Evolutionary conservation across 768 basidiomycete genomes (phyloP).

Genomic region (Russula emetica): DNA sequence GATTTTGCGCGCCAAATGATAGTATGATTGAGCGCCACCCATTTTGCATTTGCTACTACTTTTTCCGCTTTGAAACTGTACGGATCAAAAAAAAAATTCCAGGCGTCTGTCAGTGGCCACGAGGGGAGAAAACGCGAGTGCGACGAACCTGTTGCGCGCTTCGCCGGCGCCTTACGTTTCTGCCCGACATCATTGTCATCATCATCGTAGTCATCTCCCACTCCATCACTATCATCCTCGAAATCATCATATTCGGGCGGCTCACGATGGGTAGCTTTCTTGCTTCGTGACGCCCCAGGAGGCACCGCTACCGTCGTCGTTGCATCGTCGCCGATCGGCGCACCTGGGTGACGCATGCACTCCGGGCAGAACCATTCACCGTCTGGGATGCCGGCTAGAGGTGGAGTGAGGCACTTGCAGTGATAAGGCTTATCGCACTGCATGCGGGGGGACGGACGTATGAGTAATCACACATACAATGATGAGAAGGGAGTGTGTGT

Average conservation of each 20-base stretch:
- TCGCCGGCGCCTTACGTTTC: constrained; percentile 46
- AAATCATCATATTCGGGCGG: constrained; percentile 1
- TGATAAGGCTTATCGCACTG: constrained; percentile 92
- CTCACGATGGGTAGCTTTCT: background rate
- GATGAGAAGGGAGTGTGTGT: constrained; percentile 5
- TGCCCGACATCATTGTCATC: constrained; percentile 24
- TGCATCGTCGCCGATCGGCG: constrained; percentile 36
- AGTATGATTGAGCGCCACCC: background rate
- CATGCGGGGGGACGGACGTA: background rate
- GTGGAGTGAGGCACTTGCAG: constrained; percentile 73
- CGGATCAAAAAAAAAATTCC: background rate
- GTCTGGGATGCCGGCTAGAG: constrained; percentile 70
- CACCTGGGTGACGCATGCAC: constrained; percentile 58
- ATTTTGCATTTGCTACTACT: constrained; percentile 28
- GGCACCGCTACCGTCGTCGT: background rate
- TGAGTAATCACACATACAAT: constrained; percentile 3
- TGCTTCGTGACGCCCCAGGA: constrained; percentile 7
- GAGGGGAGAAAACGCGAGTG: background rate
- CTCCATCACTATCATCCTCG: constrained; percentile 22
- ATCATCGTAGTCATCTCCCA: constrained; percentile 26
- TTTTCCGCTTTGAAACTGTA: constrained; percentile 40
- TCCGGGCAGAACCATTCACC: constrained; percentile 91
- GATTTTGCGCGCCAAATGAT: background rate
- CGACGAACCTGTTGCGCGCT: constrained; percentile 39
- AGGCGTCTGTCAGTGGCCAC: background rate